Percentiles rank a stretch among this genome's conserved stretches.
Conservation (phyloP, 228 moss, liverwort and hornwort genomes). For the Sphagnum magellanicum region DNA sequence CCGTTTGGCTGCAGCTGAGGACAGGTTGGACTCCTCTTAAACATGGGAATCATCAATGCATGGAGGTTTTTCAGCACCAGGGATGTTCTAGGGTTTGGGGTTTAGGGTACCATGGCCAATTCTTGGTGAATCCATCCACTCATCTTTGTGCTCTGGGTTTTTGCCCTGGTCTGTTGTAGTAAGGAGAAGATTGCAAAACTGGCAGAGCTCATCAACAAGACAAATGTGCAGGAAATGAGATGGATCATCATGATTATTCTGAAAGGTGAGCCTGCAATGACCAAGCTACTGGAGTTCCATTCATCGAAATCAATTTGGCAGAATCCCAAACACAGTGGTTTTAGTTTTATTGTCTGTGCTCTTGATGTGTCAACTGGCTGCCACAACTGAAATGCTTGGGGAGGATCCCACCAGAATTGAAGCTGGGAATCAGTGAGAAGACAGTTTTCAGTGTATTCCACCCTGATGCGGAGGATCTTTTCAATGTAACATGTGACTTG, state of each 20-base stretch:
- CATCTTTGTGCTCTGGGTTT: background rate
- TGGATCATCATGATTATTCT: conserved; percentile 93
- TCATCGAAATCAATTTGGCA: too few species aligned
- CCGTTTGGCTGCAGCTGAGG: conserved; percentile 59
- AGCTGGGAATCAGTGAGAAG: conserved; percentile 88
- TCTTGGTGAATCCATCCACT: too few species aligned
- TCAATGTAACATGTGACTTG: conserved; percentile 76
- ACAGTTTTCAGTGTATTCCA: conserved; percentile 85
- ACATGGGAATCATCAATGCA: background rate
- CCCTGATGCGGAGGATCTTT: conserved; percentile 83
- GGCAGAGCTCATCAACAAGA: conserved; percentile 75
- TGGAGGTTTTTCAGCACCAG: background rate
- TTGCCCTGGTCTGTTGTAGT: conserved; percentile 9
- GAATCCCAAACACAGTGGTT: too few species aligned
- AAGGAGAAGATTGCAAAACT: conserved; percentile 59
- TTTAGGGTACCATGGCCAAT: too few species aligned
- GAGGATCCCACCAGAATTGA: conserved; percentile 49
- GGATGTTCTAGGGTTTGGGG: background rate
- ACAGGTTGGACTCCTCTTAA: conserved; percentile 29
- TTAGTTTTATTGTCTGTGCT: too few species aligned
- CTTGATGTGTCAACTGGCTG: too few species aligned
- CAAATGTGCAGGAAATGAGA: conserved; percentile 82
- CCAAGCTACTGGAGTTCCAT: background rate
- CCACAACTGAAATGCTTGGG: background rate
- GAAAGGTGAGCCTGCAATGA: conserved; percentile 56